Conservation (phyloP, 2,329 filamentous ascomycete species). For the Aspergillus alliaceus region DNA sequence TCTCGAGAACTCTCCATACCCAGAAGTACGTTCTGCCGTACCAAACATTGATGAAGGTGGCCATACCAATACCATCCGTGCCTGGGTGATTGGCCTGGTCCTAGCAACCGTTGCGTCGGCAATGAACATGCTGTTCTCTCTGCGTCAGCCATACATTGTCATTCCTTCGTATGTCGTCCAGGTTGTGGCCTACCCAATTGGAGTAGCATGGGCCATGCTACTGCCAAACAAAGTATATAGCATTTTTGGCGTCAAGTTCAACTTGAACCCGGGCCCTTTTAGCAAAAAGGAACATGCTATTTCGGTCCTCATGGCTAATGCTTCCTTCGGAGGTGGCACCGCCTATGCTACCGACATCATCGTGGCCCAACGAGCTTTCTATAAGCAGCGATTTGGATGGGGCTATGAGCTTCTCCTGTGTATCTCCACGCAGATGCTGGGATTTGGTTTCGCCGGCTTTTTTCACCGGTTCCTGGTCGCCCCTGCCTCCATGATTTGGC, state of each 20-base stretch:
- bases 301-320: constrained; percentile 59
- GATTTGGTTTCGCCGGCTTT: constrained; percentile 69
- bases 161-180: constrained; percentile 65
- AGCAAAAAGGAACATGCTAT: constrained; percentile 50
- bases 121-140: constrained; percentile 60
- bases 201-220: constrained; percentile 39
- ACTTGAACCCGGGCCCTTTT: constrained; percentile 46
- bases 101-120: constrained; percentile 63
- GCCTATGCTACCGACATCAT: constrained; percentile 75
- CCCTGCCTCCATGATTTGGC: constrained; percentile 72
- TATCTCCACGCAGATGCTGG: constrained; percentile 68
- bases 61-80: constrained; percentile 64
- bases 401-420: constrained; percentile 66
- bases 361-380: constrained; percentile 69
- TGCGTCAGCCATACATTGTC: constrained; percentile 58
- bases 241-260: constrained; percentile 39
- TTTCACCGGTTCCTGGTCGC: constrained; percentile 61
- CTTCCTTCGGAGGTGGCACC: constrained; percentile 59
- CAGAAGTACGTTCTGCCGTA: constrained; percentile 66
- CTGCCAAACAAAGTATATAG: constrained; percentile 39
- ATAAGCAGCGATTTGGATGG: constrained; percentile 68
- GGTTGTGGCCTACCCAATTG: constrained; percentile 59
- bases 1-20: constrained; percentile 67
- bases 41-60: constrained; percentile 65
- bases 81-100: constrained; percentile 62